Conservation (phyloP, 1,284 basidiomycete genomes). For the Ceratobasidium sp. region DNA sequence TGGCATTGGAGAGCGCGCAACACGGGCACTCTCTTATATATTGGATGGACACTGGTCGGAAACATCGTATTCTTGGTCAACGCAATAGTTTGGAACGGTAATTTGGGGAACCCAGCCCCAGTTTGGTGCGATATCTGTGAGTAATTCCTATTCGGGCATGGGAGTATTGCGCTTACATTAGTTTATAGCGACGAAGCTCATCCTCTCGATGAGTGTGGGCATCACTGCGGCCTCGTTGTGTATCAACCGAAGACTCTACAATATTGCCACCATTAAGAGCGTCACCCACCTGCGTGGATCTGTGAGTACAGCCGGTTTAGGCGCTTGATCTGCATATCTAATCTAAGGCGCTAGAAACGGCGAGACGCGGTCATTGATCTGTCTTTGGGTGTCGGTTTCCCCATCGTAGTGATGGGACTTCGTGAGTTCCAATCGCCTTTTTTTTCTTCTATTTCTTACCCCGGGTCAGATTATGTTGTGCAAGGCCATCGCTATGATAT, state of each 20-base stretch:
- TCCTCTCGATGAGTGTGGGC: constrained; percentile 57
- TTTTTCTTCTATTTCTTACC: constrained; percentile 22
- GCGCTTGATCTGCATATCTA: constrained; percentile 22
- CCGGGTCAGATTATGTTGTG: constrained; percentile 46
- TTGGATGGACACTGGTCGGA: constrained; percentile 70
- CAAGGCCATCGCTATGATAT: constrained; percentile 47
- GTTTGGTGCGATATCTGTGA: constrained; percentile 84
- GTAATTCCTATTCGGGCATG: constrained; percentile 50
- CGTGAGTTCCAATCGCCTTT: constrained; percentile 59
- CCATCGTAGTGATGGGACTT: constrained; percentile 64
- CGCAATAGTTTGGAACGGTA: constrained; percentile 74
- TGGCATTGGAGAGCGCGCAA: constrained; percentile 76
- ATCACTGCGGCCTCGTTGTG: constrained; percentile 63
- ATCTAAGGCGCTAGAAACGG: constrained; percentile 19
- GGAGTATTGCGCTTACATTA: constrained; percentile 24
- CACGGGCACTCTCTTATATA: constrained; percentile 73
- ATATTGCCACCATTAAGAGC: constrained; percentile 59
- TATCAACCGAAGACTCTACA: constrained; percentile 66
- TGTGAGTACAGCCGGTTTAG: constrained; percentile 31
- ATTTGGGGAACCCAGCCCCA: constrained; percentile 68
- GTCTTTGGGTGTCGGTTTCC: constrained; percentile 61
- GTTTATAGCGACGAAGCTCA: constrained; percentile 59
- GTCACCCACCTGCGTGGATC: constrained; percentile 51
- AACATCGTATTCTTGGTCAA: constrained; percentile 74
- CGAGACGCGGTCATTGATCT: constrained; percentile 59